A percentile compares a stretch with the other conserved stretches of the same genome.
These are phyloP conservation scores for Penstemon davidsonii DNA, from an alignment of 257 asterid species.

Conservation along the genomic window DNA sequence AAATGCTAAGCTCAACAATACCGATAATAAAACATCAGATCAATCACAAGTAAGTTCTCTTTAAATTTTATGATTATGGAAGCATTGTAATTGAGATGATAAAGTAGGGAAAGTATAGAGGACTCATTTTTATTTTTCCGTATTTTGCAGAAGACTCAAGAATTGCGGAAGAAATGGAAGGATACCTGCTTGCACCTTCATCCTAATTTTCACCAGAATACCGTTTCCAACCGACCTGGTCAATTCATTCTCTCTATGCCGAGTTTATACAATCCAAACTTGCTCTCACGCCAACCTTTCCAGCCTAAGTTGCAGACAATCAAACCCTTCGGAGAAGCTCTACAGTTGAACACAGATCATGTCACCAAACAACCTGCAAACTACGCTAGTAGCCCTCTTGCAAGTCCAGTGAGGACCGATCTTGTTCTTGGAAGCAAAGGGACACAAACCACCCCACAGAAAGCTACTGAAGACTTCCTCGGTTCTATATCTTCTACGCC, in stretches of 20 bases:
- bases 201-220: conserved; percentile 57
- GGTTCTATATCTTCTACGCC: conserved; percentile 69
- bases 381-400: conserved; percentile 41
- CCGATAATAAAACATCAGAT: conserved; percentile 44
- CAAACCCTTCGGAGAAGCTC: conserved; percentile 56
- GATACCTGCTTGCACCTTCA: conserved; percentile 73
- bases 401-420: conserved; percentile 84
- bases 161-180: conserved; percentile 75
- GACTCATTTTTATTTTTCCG: conserved; percentile 14
- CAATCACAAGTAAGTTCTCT: conserved; percentile 45
- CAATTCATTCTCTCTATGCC: conserved; percentile 44
- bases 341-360: conserved; percentile 51
- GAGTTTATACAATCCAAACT: conserved; percentile 50
- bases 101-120: neutral
- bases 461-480: conserved; percentile 53
- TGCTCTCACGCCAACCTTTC: conserved; percentile 51
- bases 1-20: conserved; percentile 49
- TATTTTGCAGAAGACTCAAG: conserved; percentile 51
- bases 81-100: neutral
- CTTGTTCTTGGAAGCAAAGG: conserved; percentile 68
- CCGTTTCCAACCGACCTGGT: conserved; percentile 35
- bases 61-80: neutral
- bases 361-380: conserved; percentile 29
- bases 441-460: conserved; percentile 36
- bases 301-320: conserved; percentile 47